These are phyloP conservation scores for Candida sphagnicola DNA, from an alignment of 805 yeast genomes.

Conservation along the genomic window DNA sequence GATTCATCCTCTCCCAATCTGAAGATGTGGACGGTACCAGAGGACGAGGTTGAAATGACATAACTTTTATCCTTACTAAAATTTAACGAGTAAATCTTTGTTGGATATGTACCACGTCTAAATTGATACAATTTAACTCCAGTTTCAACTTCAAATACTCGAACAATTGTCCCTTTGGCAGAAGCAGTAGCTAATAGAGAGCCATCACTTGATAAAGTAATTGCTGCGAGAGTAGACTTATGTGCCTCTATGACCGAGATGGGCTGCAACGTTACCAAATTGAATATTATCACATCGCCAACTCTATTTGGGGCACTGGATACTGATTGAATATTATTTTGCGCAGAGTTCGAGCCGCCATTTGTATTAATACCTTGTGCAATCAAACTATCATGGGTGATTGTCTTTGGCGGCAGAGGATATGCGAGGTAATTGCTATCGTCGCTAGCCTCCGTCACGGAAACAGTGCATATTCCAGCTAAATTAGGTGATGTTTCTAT, in stretches of 20 bases:
- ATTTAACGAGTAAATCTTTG: slow-evolving; percentile 69
- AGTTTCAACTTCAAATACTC: slow-evolving; percentile 69
- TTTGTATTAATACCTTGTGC: slow-evolving; percentile 38
- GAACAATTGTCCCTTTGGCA: slow-evolving; percentile 80
- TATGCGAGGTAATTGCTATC: slow-evolving; percentile 60
- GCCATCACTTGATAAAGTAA: slow-evolving; percentile 73
- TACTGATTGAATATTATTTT: slow-evolving; percentile 37
- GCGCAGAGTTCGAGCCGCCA: slow-evolving; percentile 37
- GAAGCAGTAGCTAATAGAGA: slow-evolving; percentile 84
- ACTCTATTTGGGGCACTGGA: slow-evolving; percentile 42
- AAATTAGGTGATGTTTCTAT: slow-evolving; percentile 41
- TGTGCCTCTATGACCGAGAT: slow-evolving; percentile 84
- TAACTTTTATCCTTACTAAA: slow-evolving; percentile 70
- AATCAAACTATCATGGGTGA: slow-evolving; percentile 38
- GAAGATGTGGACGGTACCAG: slow-evolving; percentile 92
- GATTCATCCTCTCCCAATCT: slow-evolving; percentile 56
- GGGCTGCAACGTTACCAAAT: slow-evolving; percentile 69
- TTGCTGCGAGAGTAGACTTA: slow-evolving; percentile 65
- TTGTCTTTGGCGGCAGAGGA: slow-evolving; percentile 69
- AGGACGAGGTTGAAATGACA: slow-evolving; percentile 80
- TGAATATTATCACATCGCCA: slow-evolving; percentile 78
- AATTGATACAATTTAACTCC: slow-evolving; percentile 68
- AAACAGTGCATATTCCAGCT: slow-evolving; percentile 59
- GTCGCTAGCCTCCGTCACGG: slow-evolving; percentile 29
- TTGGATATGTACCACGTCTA: slow-evolving; percentile 82